phyloP scores from a whole-genome alignment of 306 rosid genomes.

The Astragalus glycyphyllos region DNA sequence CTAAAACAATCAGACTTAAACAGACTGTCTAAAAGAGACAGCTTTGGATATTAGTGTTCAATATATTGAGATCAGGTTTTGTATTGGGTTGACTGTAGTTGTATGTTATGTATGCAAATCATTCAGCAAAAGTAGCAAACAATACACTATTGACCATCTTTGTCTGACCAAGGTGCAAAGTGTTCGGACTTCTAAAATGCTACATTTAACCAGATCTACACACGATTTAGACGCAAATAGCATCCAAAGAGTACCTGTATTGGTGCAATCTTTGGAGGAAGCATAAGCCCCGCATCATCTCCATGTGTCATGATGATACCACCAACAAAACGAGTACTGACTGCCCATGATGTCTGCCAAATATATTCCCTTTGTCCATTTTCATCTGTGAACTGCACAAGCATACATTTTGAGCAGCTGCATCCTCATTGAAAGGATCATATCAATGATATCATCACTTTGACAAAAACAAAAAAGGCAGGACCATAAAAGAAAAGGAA shows the following conservation, averaged over 20 bases:
- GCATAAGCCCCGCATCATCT: constrained; percentile 92
- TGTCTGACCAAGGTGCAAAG: constrained; percentile 20
- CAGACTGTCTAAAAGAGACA: constrained; percentile 5
- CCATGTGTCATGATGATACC: constrained; percentile 98
- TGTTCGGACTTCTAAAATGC: constrained; percentile 10
- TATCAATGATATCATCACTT: constrained; percentile 36
- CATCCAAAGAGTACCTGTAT: constrained; percentile 65
- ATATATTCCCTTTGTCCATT: constrained; percentile 79
- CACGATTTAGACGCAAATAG: constrained; percentile 7
- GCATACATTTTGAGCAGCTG: constrained; percentile 45
- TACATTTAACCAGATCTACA: constrained; percentile 17
- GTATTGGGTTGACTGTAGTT: constrained; percentile 8
- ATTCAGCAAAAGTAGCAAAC: constrained; percentile 23
- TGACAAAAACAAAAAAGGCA: not conserved
- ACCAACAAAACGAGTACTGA: constrained; percentile 96
- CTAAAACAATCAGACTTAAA: constrained; percentile 22
- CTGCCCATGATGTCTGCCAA: constrained; percentile 99
- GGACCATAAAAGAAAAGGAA: constrained; percentile 7
- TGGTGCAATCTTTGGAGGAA: constrained; percentile 94
- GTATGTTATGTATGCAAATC: constrained; percentile 29
- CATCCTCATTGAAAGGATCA: constrained; percentile 32
- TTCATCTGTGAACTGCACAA: constrained; percentile 89
- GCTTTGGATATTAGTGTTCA: constrained; percentile 24
- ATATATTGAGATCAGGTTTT: constrained; percentile 17
- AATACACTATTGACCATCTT: constrained; percentile 21